Base-by-base conservation (phyloP, 192 early-diverging fungal genomes). In the Backusella morwellensis region DNA sequence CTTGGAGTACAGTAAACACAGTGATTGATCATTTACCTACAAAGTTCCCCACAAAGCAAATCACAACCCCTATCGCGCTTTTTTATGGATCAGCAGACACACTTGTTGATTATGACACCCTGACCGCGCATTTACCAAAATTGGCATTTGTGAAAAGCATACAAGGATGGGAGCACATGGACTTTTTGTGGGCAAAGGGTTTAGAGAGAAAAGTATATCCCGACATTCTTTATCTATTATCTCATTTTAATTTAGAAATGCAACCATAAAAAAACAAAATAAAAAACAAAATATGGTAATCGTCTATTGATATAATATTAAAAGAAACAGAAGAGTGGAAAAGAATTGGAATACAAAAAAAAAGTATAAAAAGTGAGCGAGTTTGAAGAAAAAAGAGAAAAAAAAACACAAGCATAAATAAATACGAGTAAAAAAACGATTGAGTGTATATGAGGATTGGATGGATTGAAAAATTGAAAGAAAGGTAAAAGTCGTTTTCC, bases 21-120 rank as follows among this genome's bases (percentile, higher is more conserved):
- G 76, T 73, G 26, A 75, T 79, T 67, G 89, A 90, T 35, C 89
- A 94, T 73, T 84, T 80, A 42, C 89, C 92, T 41, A 92, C 90
- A 35, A 79, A 84, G 15, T 95, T 94, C 83, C 90, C 93, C 4
- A 92, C 91, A 4, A 89, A 91, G 40, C 92, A 92, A 40, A 97
- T 98, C 66, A 82, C 81, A 40, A 95, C 95, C 4, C 94, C 91
- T 0, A 92, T 98, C 32, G 95, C 94, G 1, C 80, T 98, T 42
- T 98, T 98, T 84, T 93, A 97, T 73, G 97, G 97, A 52, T 94
- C 93, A 12, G 86, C 89, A 19, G 96, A 98, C 75, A 92, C 93
- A 2, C 85, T 98, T 26, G 93, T 95, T 0, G 90, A 95, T 40
- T 90, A 93, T 40, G 73, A 90, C 4, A 79, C 83, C 19, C 80